Conservation (phyloP, 345 rosid genomes). For the Chamaenerion angustifolium region DNA sequence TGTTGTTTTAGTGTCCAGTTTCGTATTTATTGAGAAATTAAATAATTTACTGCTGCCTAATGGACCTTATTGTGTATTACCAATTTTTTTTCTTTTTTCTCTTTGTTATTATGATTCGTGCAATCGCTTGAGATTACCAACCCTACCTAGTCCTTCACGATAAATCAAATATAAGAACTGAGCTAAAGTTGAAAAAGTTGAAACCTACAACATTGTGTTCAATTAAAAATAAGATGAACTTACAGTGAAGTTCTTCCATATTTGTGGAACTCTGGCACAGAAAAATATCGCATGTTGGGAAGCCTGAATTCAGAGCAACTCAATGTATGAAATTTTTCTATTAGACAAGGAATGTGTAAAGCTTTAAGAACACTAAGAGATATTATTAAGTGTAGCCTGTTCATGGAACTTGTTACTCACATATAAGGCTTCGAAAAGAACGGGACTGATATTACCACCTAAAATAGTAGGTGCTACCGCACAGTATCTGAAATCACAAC, state of each 20-base stretch:
- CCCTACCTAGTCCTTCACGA: too few species aligned
- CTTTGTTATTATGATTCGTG: too few species aligned
- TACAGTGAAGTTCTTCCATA: conserved; percentile 74
- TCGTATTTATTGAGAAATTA: too few species aligned
- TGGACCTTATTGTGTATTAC: too few species aligned
- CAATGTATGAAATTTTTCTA: neutral
- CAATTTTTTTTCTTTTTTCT: too few species aligned
- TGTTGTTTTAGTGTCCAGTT: too few species aligned
- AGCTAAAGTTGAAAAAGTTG: neutral
- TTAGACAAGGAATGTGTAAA: too few species aligned
- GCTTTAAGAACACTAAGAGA: too few species aligned
- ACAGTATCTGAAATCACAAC: conserved; percentile 42
- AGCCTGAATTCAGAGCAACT: conserved; percentile 38
- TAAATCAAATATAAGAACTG: too few species aligned
- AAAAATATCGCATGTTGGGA: conserved; percentile 93
- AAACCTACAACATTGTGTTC: neutral
- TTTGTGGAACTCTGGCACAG: conserved; percentile 86
- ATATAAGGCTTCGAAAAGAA: conserved; percentile 83
- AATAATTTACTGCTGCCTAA: too few species aligned
- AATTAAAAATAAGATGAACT: conserved; percentile 13
- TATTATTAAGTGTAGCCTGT: too few species aligned
- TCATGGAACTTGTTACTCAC: conserved; percentile 25
- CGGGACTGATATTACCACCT: conserved; percentile 69
- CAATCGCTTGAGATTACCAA: too few species aligned
- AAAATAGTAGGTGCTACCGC: conserved; percentile 83